Base-by-base conservation (phyloP, 371 early-diverging fungal species). In the Phascolomyces articulosus region DNA sequence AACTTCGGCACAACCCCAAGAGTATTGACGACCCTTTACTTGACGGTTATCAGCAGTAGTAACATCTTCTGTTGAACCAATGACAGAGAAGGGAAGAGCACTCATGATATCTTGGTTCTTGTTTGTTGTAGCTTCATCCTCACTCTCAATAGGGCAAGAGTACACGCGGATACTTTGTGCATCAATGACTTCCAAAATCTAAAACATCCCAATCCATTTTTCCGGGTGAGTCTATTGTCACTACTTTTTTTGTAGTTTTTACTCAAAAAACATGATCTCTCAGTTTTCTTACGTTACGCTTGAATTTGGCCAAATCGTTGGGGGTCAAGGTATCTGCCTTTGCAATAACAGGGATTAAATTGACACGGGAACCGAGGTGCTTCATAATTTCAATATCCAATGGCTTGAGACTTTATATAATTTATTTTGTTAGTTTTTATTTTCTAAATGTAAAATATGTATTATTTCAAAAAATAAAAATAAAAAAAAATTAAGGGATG, bases 71-170 rank as follows among this genome's bases (percentile, higher is more conserved):
- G 90, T 89, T 72, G 91, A 89, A 44, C 96, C 95, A 69, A 98
- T 95, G 51, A 97, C 88, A 18, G 97, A 92, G 74, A 96, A 96
- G 10, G 98, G 98, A 91, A 93, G 90, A n/a, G 96, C 92, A 18
- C 84, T 80, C 80, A 93, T 83, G 57, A 95, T 95, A 73, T 85
- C 88, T 74, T 82, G 78, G 82, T 93, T 96, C 65, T 89, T 84
- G 51, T 74, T 75, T 10, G 91, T 87, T 61, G 79, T 80, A 31
- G 83, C 80, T 68, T 94, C 94, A 66, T 94, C 94, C 24, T 95
- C 95, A 64, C 88, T 90, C 62, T 95, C 93, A 27, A 92, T 75
- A 29, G 92, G 86, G 58, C 91, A 91, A 21, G 80, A 74, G 78
- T 89, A 95, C 55, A 91, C 85, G 58, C 85, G 81, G 61, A 94